Base-by-base conservation (phyloP, 2,329 filamentous ascomycete species). In the Metarhizium robertsii region DNA sequence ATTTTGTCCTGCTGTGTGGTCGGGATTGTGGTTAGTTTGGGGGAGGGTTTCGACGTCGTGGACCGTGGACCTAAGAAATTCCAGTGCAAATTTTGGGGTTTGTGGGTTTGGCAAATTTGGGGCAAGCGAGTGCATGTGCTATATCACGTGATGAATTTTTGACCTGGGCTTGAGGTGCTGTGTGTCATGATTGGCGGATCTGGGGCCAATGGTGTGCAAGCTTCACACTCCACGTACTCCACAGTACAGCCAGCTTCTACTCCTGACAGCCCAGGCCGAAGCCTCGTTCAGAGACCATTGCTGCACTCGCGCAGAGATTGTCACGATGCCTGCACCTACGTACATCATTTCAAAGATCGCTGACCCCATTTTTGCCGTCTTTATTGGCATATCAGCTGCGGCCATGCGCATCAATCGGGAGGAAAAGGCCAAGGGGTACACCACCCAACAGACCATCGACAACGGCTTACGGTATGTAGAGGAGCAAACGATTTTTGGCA, bases 261-360 rank as follows among this genome's bases (percentile, higher is more conserved):
- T 53, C 42, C 55, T 53, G 29, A 32, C 40, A 47, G 32, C 32
- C 32, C 7, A 34, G 32, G 32, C 6, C 10, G 32, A 34, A 34
- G 32, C 32, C 6, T 34, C 32, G 2, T 34, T 2, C 32, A 34
- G 5, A 7, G 32, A 7, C 25, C 4, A 25, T 25, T 25, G 25
- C 25, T 25, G 25, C 25, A 25, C 32, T 34, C 6, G 6, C 32
- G 10, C 32, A 34, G 32, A 34, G 32, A 8, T 46, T 11, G 42
- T 29, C 18, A 66, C 25, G 51, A 83, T 83, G 80, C 67, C 79
- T 59, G 69, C 75, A 25, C 78, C 79, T 5, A 75, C 78, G 2
- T 84, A 83, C 64, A 83, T 84, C 59, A 81, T 84, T 55, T 83
- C 80, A n/a, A 73, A 75, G 62, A 73, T 75, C 7, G 79, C 75